A percentile compares a stretch with the other conserved stretches of the same genome.
These are phyloP conservation scores for Phytophthora ohioensis DNA, from an alignment of 352 stramenopile genomes.

Conservation along the genomic window DNA sequence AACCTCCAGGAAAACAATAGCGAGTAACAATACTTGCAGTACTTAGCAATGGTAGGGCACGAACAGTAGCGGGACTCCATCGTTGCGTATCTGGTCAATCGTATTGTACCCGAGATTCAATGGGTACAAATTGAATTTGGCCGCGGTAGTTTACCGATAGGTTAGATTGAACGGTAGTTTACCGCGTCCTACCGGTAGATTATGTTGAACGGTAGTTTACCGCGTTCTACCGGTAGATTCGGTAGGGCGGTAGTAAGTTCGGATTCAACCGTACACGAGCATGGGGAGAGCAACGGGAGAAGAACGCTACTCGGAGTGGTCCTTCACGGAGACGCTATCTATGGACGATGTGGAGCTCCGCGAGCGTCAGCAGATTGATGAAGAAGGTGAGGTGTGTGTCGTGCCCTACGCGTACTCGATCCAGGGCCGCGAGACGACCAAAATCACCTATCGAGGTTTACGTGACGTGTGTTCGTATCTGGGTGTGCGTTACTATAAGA, in stretches of 20 bases:
- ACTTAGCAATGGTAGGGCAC: background rate
- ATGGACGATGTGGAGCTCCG: conserved; percentile 32
- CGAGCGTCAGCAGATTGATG: conserved; percentile 19
- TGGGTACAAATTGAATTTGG: no score
- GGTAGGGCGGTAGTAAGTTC: conserved; percentile 3
- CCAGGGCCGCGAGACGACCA: conserved; percentile 26
- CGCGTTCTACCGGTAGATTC: background rate
- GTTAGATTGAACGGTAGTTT: background rate
- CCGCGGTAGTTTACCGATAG: no score
- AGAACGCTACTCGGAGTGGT: conserved; percentile 15
- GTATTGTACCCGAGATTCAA: no score
- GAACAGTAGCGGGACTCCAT: background rate
- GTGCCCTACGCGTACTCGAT: conserved; percentile 32
- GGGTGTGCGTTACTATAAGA: conserved; percentile 41
- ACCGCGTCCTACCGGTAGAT: background rate
- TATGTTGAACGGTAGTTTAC: background rate
- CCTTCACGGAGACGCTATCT: conserved; percentile 30
- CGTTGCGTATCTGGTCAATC: background rate
- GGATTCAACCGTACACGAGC: background rate
- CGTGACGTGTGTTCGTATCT: conserved; percentile 30
- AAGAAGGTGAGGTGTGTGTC: conserved; percentile 15
- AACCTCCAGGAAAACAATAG: background rate
- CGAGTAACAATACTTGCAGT: background rate
- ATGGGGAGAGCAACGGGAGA: conserved; percentile 12
- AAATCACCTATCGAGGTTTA: conserved; percentile 27